Base-by-base conservation (phyloP, 495 filamentous ascomycete species). In the Penicillium dipodomyicola region DNA sequence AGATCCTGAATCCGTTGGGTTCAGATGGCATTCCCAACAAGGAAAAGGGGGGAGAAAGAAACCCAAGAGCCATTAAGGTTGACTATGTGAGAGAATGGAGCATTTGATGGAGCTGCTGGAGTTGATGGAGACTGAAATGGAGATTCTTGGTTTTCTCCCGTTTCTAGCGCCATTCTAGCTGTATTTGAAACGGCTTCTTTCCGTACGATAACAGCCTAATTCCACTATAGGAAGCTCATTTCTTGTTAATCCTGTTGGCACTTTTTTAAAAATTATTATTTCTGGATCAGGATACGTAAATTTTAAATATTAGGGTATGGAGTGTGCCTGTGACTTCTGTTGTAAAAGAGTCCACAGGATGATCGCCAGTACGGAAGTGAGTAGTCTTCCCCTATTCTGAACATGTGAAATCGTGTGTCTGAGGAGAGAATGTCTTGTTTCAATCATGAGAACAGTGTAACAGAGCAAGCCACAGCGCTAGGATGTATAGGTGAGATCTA, bases 141-240 rank as follows among this genome's bases (percentile, higher is more conserved):
- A 44, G 14, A 17, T 12, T 53, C 32, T 17, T 33, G 14, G 19
- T 53, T 52, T 58, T 65, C 62, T 58, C 52, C 59, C 56, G 61
- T 65, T 69, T 69, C 67, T 69, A 69, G 65, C 60, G 61, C 41
- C 47, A 33, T 69, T 69, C 67, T 67, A 67, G 67, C 58, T 60
- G 67, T 65, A 67, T 63, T 48, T 41, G 47, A 63, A 59, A 67
- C 54, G 61, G 55, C 49, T 57, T 49, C 56, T 63, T 57, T 60
- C 56, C 59, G 56, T 37, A 43, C 46, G 49, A 59, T 58, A 43
- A 41, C 35, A 56, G 51, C 37, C 30, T 27, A 53, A 59, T 19
- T 50, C 60, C 65, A 63, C 62, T 58, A 57, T 57, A 59, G 60
- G 65, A 68, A 63, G 63, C 62, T 63, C 49, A 58, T 52, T 33